Evolutionary conservation across 1,139 yeast genomes (phyloP).

Genomic region (Hyphopichia fennica): DNA sequence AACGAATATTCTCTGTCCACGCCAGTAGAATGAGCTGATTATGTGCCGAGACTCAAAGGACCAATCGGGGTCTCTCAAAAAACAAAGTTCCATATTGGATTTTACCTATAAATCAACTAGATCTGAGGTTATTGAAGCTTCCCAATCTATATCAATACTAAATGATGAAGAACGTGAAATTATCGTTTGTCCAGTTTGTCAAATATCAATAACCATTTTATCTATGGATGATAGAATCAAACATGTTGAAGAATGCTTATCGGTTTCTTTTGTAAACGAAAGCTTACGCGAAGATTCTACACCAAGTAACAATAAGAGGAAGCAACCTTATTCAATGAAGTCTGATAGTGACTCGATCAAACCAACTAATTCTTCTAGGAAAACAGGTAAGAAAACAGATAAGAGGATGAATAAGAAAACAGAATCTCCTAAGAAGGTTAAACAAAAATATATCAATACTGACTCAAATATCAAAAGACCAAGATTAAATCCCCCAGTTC

Average conservation of each 20-base stretch:
- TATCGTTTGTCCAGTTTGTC: conserved; percentile 52
- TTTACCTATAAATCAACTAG: not conserved
- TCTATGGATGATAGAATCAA: conserved; percentile 43
- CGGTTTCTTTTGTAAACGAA: conserved; percentile 1
- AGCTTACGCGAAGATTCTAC: not conserved
- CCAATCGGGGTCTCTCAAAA: not conserved
- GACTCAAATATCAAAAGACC: conserved; percentile 3
- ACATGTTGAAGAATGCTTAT: conserved; percentile 61
- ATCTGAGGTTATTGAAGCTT: no score
- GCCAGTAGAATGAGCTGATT: not conserved
- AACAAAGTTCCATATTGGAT: not conserved
- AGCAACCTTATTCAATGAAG: no score
- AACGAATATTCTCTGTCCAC: no score
- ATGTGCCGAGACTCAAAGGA: not conserved
- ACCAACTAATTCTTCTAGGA: not conserved
- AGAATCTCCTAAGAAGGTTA: conserved; percentile 6
- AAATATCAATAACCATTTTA: conserved; percentile 29
- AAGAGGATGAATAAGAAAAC: conserved; percentile 5
- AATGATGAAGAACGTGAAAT: not conserved
- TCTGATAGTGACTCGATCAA: no score
- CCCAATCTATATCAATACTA: no score
- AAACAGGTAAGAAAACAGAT: not conserved
- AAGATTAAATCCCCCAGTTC: conserved; percentile 8
- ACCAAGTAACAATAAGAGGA: not conserved
- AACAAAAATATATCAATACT: conserved; percentile 16